Evolutionary conservation across 306 rosid species (phyloP).

Genomic region (Quercus variabilis): DNA sequence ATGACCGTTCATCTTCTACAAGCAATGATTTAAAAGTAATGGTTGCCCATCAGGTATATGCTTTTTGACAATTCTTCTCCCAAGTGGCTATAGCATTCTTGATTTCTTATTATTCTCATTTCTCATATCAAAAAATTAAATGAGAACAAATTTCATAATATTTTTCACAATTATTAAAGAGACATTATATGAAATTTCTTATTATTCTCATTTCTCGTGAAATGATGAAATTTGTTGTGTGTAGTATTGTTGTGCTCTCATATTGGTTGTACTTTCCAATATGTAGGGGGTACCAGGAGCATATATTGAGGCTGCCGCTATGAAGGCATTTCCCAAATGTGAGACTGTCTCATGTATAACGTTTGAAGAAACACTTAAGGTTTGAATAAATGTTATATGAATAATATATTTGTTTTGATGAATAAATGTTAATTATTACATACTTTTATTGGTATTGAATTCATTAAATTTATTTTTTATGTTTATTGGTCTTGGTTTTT

Average conservation of each 20-base stretch:
- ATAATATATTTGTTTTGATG: background rate
- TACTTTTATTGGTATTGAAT: background rate
- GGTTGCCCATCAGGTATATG: slow-evolving; percentile 81
- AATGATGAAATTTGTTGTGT: too few species aligned
- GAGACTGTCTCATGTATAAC: slow-evolving; percentile 82
- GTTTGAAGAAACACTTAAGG: slow-evolving; percentile 89
- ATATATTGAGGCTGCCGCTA: slow-evolving; percentile 79
- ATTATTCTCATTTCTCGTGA: too few species aligned
- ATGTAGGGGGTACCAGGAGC: slow-evolving; percentile 80
- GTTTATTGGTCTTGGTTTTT: too few species aligned
- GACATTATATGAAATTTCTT: too few species aligned
- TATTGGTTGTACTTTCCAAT: slow-evolving; percentile 12
- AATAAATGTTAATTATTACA: background rate
- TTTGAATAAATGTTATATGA: slow-evolving; percentile 14
- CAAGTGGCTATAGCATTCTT: slow-evolving; percentile 12
- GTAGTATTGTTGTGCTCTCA: slow-evolving; percentile 1
- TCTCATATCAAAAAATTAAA: too few species aligned
- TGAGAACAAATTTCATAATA: too few species aligned
- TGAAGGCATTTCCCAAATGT: slow-evolving; percentile 75
- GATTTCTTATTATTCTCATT: background rate
- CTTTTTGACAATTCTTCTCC: slow-evolving; percentile 6
- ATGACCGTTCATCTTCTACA: slow-evolving; percentile 31
- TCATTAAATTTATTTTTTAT: background rate
- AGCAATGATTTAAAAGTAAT: slow-evolving; percentile 63
- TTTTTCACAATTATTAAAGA: too few species aligned